Conservation (phyloP, 2,329 filamentous ascomycete genomes). For the Microcyclospora pomicola region DNA sequence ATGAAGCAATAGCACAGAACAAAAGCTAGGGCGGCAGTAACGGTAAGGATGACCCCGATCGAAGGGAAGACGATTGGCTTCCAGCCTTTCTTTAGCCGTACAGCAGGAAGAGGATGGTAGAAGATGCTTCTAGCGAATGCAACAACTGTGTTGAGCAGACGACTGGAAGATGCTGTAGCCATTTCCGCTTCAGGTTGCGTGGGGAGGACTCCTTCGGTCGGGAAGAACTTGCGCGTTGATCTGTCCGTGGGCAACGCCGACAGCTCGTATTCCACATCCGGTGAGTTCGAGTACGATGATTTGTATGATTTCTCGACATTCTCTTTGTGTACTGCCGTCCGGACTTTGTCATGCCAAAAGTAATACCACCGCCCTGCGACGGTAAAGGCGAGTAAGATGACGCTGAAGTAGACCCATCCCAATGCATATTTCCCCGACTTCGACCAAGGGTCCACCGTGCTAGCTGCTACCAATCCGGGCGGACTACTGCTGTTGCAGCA, state of each 20-base stretch:
- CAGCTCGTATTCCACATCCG: conserved; percentile 47
- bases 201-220: conserved; percentile 45
- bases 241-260: conserved; percentile 45
- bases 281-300: conserved; percentile 29
- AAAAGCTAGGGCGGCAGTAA: conserved; percentile 55
- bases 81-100: conserved; percentile 48
- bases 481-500: conserved; percentile 41
- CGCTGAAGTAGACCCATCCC: conserved; percentile 77
- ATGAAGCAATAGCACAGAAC: conserved; percentile 72
- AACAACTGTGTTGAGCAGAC: conserved; percentile 60
- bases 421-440: conserved; percentile 73
- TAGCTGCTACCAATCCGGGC: conserved; percentile 41
- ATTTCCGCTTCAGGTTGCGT: conserved; percentile 49
- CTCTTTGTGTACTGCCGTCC: conserved; percentile 78
- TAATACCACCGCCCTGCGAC: conserved; percentile 66
- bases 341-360: conserved; percentile 84
- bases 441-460: conserved; percentile 59
- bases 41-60: conserved; percentile 54
- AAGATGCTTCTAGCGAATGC: conserved; percentile 81
- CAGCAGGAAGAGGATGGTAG: conserved; percentile 69
- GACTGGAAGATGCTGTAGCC: conserved; percentile 53
- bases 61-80: conserved; percentile 67
- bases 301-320: conserved; percentile 55
- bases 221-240: conserved; percentile 63
- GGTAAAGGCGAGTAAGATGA: conserved; percentile 55